These are phyloP conservation scores for Cymbopogon citratus DNA, from an alignment of 176 grass and related monocot species.

Conservation along the genomic window DNA sequence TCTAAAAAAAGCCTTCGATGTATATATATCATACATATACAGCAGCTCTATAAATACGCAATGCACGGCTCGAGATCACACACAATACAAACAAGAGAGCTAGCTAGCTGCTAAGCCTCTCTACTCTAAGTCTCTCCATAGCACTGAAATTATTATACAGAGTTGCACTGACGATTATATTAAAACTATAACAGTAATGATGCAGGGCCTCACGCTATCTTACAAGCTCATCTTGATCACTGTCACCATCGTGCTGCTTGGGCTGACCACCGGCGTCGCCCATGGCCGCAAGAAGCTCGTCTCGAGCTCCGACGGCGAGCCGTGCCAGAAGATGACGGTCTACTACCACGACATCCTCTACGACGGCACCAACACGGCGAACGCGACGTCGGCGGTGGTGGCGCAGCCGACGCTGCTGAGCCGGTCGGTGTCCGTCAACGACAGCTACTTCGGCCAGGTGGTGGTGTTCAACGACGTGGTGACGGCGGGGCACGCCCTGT, in stretches of 20 bases:
- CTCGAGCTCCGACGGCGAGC: neutral
- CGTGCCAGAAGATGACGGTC: constrained; percentile 27
- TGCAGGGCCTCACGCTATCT: constrained; percentile 2
- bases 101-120: too few species aligned
- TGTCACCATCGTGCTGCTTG: neutral
- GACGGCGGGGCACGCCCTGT: neutral
- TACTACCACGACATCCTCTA: constrained; percentile 44
- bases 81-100: neutral
- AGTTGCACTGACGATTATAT: neutral
- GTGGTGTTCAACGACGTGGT: constrained; percentile 38
- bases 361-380: constrained; percentile 21
- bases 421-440: neutral
- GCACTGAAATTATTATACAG: neutral
- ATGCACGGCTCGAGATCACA: neutral
- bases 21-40: too few species aligned
- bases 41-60: neutral
- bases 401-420: constrained; percentile 15
- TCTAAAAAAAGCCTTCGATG: too few species aligned
- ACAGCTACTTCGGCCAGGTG: constrained; percentile 30
- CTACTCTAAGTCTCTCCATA: too few species aligned
- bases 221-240: neutral
- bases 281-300: neutral
- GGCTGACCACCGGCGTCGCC: neutral
- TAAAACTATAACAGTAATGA: neutral
- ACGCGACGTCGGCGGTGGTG: constrained; percentile 19